These are phyloP conservation scores for Penicillium antarcticum DNA, from an alignment of 495 filamentous ascomycete genomes.

Conservation along the genomic window DNA sequence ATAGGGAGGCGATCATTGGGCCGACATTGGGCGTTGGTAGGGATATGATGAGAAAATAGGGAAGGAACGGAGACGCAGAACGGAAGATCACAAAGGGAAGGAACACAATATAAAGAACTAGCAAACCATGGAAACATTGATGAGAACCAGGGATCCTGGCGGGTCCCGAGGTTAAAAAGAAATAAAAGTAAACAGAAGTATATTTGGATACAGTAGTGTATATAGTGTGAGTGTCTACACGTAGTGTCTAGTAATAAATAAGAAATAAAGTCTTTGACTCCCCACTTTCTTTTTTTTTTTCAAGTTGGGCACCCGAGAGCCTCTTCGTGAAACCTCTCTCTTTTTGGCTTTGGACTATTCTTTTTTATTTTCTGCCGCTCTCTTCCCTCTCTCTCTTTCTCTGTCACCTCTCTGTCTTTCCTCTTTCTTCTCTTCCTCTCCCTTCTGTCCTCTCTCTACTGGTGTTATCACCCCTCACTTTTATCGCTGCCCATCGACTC, in stretches of 20 bases:
- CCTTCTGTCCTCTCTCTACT: not conserved
- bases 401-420: conserved; percentile 6
- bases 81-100: not conserved
- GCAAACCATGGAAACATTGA: not conserved
- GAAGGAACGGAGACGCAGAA: too few species aligned
- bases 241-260: too few species aligned
- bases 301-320: conserved; percentile 26
- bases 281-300: conserved; percentile 12
- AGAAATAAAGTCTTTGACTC: conserved; percentile 6
- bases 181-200: not conserved
- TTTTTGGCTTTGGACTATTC: conserved; percentile 2
- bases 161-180: conserved; percentile 12
- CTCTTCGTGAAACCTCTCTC: conserved; percentile 20
- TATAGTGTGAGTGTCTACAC: not conserved
- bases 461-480: conserved; percentile 3
- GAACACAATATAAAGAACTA: conserved; percentile 4
- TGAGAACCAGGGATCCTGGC: conserved; percentile 13
- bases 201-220: not conserved
- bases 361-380: conserved; percentile 5
- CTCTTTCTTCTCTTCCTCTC: conserved; percentile 2
- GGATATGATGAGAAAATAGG: too few species aligned
- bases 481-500: conserved; percentile 23
- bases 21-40: too few species aligned
- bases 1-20: too few species aligned
- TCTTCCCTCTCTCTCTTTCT: conserved; percentile 6